Evolutionary conservation across 129 eudicot species (phyloP), one percentile per base, ranked within the genome.

Genomic region (Ambrosia trifida): DNA sequence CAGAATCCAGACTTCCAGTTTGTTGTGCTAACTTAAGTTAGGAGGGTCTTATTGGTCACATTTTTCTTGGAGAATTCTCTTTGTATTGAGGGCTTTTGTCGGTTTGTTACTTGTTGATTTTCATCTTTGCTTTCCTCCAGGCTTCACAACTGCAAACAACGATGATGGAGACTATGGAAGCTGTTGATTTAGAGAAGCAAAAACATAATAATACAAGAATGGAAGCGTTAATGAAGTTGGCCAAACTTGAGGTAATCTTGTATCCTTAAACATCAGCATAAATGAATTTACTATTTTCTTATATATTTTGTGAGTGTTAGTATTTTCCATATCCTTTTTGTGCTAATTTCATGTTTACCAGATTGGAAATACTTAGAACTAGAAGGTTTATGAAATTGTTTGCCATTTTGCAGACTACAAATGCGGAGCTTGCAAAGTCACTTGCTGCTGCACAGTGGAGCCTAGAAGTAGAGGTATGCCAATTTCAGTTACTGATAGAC

Each of bases 111-210:
- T 54, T 1, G 7, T 24, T 11, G 12, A 28, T 57, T 30, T 54
- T 53, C 31, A 49, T 36, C 32, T 64, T 18, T 58, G 61, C 46
- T 72, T 80, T 64, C 35, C 53, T 66, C 45, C 83, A 93, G 98
- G 98, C 96, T 76, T 89, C 95, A 57, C 85, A 93, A 67, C 66
- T 93, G 58, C 98, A 93, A 76, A 85, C 64, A 49, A 87, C 89
- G 35, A 87, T 87, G 96, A 93, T 89, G 89, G 98, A 93, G 78
- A 87, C 82, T 46, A 89, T 93, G 96, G 96, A 93, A 30, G 98
- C 98, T 57, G 96, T 75, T 64, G 98, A 93, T 44, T 54, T 89
- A 41, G 98, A 93, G 80, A 93, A 93, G 86, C 98, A 85, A 81
- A 93, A 93, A 76, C 98, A 93, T 75, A 89, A 87, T 63, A 84